A percentile compares a stretch with the other conserved stretches of the same genome.
Conservation (phyloP, 2,329 filamentous ascomycete species). For the Geosmithia flava region DNA sequence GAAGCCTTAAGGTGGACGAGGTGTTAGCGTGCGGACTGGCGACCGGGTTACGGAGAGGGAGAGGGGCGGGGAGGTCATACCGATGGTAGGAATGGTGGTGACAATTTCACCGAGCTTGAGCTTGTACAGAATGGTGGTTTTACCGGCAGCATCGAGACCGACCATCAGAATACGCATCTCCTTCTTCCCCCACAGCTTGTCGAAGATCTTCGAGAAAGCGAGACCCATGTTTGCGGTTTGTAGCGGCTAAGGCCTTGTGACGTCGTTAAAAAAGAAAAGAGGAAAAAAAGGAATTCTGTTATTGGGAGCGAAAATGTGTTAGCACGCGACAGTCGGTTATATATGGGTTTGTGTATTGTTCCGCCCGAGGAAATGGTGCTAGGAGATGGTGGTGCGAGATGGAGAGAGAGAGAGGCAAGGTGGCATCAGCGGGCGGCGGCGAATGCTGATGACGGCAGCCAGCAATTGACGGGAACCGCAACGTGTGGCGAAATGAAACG, state of each 20-base stretch:
- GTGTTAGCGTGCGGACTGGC: neutral
- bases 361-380: too few species aligned
- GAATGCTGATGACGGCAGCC: constrained; percentile 1
- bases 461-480: neutral
- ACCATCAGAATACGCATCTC: constrained; percentile 99
- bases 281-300: constrained; percentile 3
- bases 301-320: constrained; percentile 2
- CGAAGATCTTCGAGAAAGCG: constrained; percentile 91
- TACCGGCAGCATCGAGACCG: constrained; percentile 97
- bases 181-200: constrained; percentile 97
- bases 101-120: constrained; percentile 99
- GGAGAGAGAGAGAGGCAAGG: constrained; percentile 3
- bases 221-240: constrained; percentile 80
- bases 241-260: constrained; percentile 16
- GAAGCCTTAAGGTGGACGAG: constrained; percentile 56
- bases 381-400: constrained; percentile 10
- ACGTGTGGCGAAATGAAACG: too few species aligned
- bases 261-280: constrained; percentile 2
- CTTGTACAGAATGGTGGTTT: constrained; percentile 99
- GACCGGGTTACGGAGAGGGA: neutral
- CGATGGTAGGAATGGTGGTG: constrained; percentile 97
- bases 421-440: neutral
- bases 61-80: constrained; percentile 34
- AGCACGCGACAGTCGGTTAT: constrained; percentile 6
- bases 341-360: neutral